phyloP scores from a whole-genome alignment of 768 basidiomycete species.

The Amanita rubescens region DNA sequence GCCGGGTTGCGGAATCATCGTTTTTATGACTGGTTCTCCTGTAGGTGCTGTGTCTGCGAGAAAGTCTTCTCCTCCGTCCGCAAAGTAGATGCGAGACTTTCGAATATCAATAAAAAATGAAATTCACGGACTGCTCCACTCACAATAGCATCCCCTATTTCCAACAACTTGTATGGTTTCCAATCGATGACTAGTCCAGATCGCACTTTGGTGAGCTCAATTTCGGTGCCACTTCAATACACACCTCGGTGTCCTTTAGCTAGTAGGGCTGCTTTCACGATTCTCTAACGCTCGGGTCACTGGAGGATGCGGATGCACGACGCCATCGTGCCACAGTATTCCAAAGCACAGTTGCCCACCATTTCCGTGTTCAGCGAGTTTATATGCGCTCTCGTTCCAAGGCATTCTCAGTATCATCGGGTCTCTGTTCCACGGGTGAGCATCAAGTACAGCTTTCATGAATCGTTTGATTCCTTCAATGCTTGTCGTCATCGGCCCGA shows the following conservation, averaged over 20 bases:
- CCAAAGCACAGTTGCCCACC: constrained; percentile 2
- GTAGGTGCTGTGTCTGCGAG: constrained; percentile 24
- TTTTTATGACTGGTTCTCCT: constrained; percentile 50
- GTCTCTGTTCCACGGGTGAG: constrained; percentile 62
- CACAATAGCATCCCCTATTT: constrained; percentile 36
- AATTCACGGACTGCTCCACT: constrained; percentile 11
- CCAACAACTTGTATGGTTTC: constrained; percentile 46
- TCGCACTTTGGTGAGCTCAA: not conserved
- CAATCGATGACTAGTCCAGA: constrained; percentile 58
- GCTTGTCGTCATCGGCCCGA: constrained; percentile 63
- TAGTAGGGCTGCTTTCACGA: constrained; percentile 46
- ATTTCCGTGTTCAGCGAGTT: constrained; percentile 47
- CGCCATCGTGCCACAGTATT: constrained; percentile 5
- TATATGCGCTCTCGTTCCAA: constrained; percentile 57
- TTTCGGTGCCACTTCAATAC: not conserved
- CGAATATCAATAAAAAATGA: not conserved
- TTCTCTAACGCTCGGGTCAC: constrained; percentile 51
- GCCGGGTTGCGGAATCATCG: constrained; percentile 32
- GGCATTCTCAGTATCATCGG: constrained; percentile 47
- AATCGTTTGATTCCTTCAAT: constrained; percentile 59
- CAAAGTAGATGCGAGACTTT: constrained; percentile 34
- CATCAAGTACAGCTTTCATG: constrained; percentile 51
- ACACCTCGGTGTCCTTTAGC: constrained; percentile 63
- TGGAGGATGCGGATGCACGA: constrained; percentile 35
- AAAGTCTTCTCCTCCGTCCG: constrained; percentile 45